phyloP scores from a whole-genome alignment of 2,329 filamentous ascomycete genomes.

The Aspergillus ochraceus region DNA sequence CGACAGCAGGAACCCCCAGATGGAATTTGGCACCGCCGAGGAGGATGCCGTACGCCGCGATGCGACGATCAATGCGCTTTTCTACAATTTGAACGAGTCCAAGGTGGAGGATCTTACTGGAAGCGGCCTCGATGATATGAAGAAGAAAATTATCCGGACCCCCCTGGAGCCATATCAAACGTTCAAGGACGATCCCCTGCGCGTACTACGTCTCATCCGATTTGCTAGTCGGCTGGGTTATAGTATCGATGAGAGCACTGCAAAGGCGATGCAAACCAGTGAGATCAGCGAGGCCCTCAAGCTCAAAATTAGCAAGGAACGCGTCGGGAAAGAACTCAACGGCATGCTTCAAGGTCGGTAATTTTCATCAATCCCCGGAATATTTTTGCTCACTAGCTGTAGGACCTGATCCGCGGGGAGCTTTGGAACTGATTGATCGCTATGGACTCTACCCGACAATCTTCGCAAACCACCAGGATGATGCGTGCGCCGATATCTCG shows the following conservation, averaged over 20 bases:
- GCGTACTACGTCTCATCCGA: slow-evolving; percentile 81
- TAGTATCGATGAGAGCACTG: slow-evolving; percentile 68
- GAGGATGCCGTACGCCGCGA: slow-evolving; percentile 89
- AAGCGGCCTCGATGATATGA: slow-evolving; percentile 72
- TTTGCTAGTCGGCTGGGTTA: slow-evolving; percentile 87
- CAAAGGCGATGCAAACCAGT: slow-evolving; percentile 72
- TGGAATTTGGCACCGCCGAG: slow-evolving; percentile 89
- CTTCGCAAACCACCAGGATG: slow-evolving; percentile 45
- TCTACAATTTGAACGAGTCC: slow-evolving; percentile 85
- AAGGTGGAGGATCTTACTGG: slow-evolving; percentile 82
- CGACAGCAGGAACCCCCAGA: slow-evolving; percentile 84
- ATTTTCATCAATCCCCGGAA: not conserved
- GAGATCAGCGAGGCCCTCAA: slow-evolving; percentile 77
- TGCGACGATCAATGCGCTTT: slow-evolving; percentile 92
- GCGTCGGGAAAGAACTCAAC: slow-evolving; percentile 81
- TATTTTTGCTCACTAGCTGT: not conserved
- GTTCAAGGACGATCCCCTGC: slow-evolving; percentile 88
- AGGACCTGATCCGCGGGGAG: slow-evolving; percentile 41
- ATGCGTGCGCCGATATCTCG: slow-evolving; percentile 56
- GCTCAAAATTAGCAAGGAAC: slow-evolving; percentile 87
- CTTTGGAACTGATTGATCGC: slow-evolving; percentile 41
- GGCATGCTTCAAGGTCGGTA: slow-evolving; percentile 78
- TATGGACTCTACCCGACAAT: slow-evolving; percentile 42
- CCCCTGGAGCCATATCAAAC: slow-evolving; percentile 86
- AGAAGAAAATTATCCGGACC: slow-evolving; percentile 71